Evolutionary conservation across 2,329 filamentous ascomycete species (phyloP), one percentile per base, ranked within the genome.

Genomic region (Neofusicoccum ribis): DNA sequence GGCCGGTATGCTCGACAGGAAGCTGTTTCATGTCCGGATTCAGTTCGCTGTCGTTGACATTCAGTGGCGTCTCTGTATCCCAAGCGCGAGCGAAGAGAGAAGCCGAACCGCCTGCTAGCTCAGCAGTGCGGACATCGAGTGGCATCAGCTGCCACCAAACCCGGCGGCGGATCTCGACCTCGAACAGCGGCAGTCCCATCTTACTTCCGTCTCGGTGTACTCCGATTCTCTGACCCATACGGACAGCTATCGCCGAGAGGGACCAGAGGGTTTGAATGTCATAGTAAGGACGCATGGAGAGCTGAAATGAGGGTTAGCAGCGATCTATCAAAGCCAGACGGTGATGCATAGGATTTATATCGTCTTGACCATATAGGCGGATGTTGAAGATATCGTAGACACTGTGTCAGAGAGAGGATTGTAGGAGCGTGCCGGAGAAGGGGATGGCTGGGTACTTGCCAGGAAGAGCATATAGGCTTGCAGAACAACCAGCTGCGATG

Each of bases 401-500:
- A 7, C 5, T 31, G 5, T 31, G 27, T 5, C 6, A 31, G 27
- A 31, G 27, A 31, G 6, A 31, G 27, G 27, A 31, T 5, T 7
- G 27, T 7, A 7, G 27, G 27, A 31, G 27, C 5, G 5, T 31
- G 6, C 6, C 27, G 5, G 27, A 7, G 5, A 7, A 31, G 27
- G 5, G 27, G 11, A 39, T 12, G 8, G 37, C 37, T 6, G 11
- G 8, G 1, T 31, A 70, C 81, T 77, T 80, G 90, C 87, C 65
- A 91, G 79, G 69, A 89, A 91, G 15, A 92, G 78, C 5, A 89
- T 78, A 65, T 88, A 88, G 1, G 89, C 89, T 74, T 92, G 89
- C 27, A 92, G 76, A 3, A 89, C 82, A 59, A 86, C 84, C 8
- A 90, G 72, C 66, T 92, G 89, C 1, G 86, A 85, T 12, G 86